Base-by-base conservation (phyloP, 1,139 yeast genomes). In the Candida glucosophila region DNA sequence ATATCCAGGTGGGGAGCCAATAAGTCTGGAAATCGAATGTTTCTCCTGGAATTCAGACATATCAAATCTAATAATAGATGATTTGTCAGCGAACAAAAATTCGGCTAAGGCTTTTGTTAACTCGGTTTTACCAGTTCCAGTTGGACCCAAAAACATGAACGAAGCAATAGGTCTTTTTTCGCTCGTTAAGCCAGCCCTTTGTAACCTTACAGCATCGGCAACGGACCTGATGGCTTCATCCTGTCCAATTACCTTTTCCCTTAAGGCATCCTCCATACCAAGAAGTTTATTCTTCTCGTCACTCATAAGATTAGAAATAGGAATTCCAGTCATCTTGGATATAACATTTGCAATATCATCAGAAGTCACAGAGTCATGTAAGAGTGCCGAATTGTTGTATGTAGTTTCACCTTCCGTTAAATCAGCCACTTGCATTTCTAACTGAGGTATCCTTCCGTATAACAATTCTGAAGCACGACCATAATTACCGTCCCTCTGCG, bases 31-130 rank as follows among this genome's bases (percentile, higher is more conserved):
- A 8, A 88, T 76, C 0, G 94, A 68, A 52, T 86, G 96, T 49
- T 82, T 81, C 48, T 90, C 98, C 55, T 88, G 97, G 52, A 88
- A 90, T 51, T 90, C 98, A 14, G 95, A 82, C 97, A 90, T 90
- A 51, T 90, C 98, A 49, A 90, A 88, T 39, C 97, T 67, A 17
- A 86, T 73, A 15, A 90, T 88, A 5, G 95, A 73, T 23, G 74
- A 67, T 42, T 82, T 86, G 50, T 88, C 90, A 45, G 86, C 90
- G 54, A 90, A 90, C 40, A 90, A 57, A 42, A 90, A 90, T 42
- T 85, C 86, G 1, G 97, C 95, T 32, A 90, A 67, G 0, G 92
- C 76, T 51, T 90, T 90, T 5, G 97, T 86, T 29, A 90, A 66
- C 49, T 88, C 96, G 0, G 98, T 90, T 53, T 90, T 90, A 56